Evolutionary conservation across 768 basidiomycete species (phyloP).

Genomic region (Chlorophyllum brunneum): DNA sequence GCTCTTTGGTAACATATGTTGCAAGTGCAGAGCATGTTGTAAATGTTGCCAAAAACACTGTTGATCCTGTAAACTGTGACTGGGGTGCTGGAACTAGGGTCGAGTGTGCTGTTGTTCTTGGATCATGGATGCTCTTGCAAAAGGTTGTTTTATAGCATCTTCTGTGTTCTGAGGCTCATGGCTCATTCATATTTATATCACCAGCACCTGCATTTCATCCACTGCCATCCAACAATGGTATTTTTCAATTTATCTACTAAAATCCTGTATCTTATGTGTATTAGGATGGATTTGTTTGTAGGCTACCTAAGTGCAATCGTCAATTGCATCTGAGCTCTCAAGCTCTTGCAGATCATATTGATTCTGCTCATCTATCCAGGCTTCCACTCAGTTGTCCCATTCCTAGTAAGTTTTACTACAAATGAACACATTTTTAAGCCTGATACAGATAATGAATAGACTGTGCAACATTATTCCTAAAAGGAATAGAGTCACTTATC

Average conservation of each 20-base stretch:
- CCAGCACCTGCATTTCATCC: slow-evolving; percentile 4
- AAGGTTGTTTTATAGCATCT: slow-evolving; percentile 25
- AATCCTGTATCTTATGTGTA: not conserved
- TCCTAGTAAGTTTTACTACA: slow-evolving; percentile 16
- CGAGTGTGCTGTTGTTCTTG: slow-evolving; percentile 20
- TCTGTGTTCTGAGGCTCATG: slow-evolving; percentile 1
- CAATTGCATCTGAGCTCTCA: slow-evolving; percentile 14
- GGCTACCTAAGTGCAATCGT: slow-evolving; percentile 20
- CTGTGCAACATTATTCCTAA: not conserved
- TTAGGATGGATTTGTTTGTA: slow-evolving; percentile 15
- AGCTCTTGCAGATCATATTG: slow-evolving; percentile 22
- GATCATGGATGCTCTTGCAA: slow-evolving; percentile 25
- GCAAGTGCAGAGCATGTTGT: slow-evolving; percentile 17
- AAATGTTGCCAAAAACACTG: slow-evolving; percentile 23
- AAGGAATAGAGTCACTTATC: not conserved
- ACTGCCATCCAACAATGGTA: not conserved
- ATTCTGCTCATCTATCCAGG: slow-evolving; percentile 23
- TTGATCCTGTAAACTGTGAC: slow-evolving; percentile 22
- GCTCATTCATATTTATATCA: not conserved
- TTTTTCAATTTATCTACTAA: not conserved
- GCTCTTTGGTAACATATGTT: not conserved
- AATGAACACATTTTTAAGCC: not conserved
- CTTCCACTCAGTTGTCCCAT: slow-evolving; percentile 23
- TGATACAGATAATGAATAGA: not conserved
- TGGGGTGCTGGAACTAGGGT: slow-evolving; percentile 20